Evolutionary conservation across 2,329 filamentous ascomycete species (phyloP).

Genomic region (Colletotrichum sp.): DNA sequence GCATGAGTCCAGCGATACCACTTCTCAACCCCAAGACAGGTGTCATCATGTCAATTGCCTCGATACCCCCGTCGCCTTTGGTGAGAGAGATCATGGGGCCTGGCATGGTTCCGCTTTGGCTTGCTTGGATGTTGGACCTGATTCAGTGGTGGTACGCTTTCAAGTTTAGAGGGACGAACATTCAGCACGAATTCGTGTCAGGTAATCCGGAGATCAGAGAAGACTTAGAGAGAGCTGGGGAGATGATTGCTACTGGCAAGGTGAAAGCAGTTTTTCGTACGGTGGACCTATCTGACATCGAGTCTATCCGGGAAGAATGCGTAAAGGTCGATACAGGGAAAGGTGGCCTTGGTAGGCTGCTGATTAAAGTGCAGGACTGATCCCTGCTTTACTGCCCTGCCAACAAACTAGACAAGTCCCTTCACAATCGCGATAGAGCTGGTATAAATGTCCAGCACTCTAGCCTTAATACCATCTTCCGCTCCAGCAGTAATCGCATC

Average conservation of each 20-base stretch:
- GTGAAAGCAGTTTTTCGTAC: constrained; percentile 45
- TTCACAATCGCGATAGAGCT: neutral
- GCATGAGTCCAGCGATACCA: constrained; percentile 42
- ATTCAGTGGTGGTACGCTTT: constrained; percentile 45
- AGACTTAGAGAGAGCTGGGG: constrained; percentile 45
- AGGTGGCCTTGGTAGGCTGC: constrained; percentile 47
- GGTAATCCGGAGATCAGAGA: constrained; percentile 42
- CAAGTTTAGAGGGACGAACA: constrained; percentile 46
- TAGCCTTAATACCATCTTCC: neutral
- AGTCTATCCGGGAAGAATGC: constrained; percentile 43
- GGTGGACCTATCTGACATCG: constrained; percentile 46
- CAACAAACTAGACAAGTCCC: neutral
- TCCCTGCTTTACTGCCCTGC: accelerated
- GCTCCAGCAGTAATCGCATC: neutral
- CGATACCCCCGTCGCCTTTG: constrained; percentile 34
- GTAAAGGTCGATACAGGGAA: constrained; percentile 42
- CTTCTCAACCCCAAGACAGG: constrained; percentile 40
- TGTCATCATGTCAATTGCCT: constrained; percentile 44
- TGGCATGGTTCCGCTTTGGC: constrained; percentile 36
- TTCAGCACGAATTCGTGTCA: constrained; percentile 50
- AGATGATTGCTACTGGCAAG: constrained; percentile 44
- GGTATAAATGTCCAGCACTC: neutral
- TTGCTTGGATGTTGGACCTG: constrained; percentile 38
- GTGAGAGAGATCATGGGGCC: constrained; percentile 34
- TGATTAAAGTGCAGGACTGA: constrained; percentile 32